Evolutionary conservation across 2,329 filamentous ascomycete species (phyloP).

Genomic region (Stromatinia cepivora): DNA sequence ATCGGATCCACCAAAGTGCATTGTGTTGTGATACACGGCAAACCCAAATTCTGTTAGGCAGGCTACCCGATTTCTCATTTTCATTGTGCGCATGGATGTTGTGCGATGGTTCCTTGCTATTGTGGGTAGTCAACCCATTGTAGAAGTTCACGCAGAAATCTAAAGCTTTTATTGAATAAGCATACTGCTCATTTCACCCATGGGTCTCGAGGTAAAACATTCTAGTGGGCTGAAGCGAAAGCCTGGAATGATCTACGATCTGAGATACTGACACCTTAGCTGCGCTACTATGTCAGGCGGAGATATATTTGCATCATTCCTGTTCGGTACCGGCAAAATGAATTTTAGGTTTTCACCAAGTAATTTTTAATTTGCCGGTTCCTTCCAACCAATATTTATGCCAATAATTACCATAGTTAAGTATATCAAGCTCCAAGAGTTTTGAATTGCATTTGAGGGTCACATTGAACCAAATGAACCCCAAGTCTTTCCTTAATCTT

Average conservation of each 20-base stretch:
- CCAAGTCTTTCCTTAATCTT: background rate
- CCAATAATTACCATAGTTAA: background rate
- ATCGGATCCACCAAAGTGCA: background rate
- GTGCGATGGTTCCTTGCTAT: background rate
- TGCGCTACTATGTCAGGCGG: slow-evolving; percentile 1
- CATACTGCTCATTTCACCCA: background rate
- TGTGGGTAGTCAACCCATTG: background rate
- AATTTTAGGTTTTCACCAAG: background rate
- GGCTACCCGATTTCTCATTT: background rate
- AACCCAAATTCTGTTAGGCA: background rate
- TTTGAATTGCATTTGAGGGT: background rate
- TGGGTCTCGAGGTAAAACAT: background rate
- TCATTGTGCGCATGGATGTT: background rate
- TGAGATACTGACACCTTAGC: background rate
- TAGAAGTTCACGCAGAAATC: background rate
- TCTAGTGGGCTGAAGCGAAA: background rate
- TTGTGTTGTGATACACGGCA: background rate
- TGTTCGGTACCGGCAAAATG: background rate
- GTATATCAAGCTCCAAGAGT: background rate
- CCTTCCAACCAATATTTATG: background rate
- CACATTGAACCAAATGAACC: background rate
- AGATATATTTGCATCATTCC: slow-evolving; percentile 9
- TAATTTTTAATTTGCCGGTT: background rate
- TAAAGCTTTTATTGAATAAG: no score
- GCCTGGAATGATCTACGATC: slow-evolving; percentile 1